These are phyloP conservation scores for Platismatia glauca DNA, from an alignment of 495 filamentous ascomycete genomes.

Conservation along the genomic window DNA sequence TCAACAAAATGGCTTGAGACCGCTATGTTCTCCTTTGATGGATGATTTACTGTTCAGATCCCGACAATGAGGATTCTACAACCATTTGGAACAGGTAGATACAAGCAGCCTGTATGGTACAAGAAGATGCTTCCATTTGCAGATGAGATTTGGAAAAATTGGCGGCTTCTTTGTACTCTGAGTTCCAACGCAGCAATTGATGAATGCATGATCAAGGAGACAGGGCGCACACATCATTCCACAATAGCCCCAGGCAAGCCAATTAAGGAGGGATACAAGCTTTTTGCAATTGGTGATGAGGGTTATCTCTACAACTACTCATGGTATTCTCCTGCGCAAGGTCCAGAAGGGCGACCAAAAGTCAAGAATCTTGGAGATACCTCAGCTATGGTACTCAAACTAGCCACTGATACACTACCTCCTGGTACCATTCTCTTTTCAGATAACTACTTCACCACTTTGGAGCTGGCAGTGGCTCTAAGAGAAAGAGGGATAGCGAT, in stretches of 20 bases:
- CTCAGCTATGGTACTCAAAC: not conserved
- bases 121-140: not conserved
- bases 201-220: not conserved
- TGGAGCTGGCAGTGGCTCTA: not conserved
- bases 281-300: not conserved
- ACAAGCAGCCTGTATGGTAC: not conserved
- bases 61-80: not conserved
- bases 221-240: not conserved
- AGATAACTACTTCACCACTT: not conserved
- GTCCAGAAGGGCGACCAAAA: no score
- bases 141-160: not conserved
- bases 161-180: not conserved
- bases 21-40: no score
- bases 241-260: not conserved
- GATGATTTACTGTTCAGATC: not conserved
- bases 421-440: not conserved
- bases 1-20: not conserved
- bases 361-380: no score
- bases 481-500: no score
- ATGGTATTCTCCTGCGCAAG: no score
- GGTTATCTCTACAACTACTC: not conserved
- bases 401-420: not conserved
- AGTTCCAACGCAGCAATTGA: not conserved
- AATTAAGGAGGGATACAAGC: not conserved
- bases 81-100: not conserved